Base-by-base conservation (phyloP, 176 grass and related monocot species). In the Triticum turgidum region DNA sequence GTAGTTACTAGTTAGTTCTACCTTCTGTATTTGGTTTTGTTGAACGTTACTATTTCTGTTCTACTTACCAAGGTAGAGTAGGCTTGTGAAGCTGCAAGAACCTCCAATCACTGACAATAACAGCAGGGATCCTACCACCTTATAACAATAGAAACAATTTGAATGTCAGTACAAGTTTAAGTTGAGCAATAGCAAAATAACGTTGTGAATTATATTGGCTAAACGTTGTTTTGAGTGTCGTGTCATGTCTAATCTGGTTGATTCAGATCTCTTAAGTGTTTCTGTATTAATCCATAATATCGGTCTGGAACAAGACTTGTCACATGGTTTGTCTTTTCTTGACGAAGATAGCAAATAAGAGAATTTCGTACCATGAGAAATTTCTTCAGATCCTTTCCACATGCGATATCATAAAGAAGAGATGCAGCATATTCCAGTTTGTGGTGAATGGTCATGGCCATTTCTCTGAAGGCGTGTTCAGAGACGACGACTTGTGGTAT, bases 361-460 rank as follows among this genome's bases (percentile, higher is more conserved):
- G 15, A n/a, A 76, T 80, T 91, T 34, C 17, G 21, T 96, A 99
- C 97, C 88, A 88, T 15, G 61, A 93, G 90, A 67, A 99, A 96
- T 76, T 90, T 85, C 86, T 87, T 92, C 71, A 99, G 90, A 76
- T 99, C 94, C 65, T 91, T 99, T 58, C 97, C 97, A 75, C 88
- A 87, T 2, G 92, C 94, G 80, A 96, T 92, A 64, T 98, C 85
- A 41, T 91, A 81, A 81, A 98, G 88, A 78, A 30, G 13, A 62
- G 76, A 49, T 13, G 33, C 22, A 20, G 27, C 63, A 5, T 76
- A 11, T 65, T 63, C 52, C 66, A 96, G 24, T 92, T 73, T 99
- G 85, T 76, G 73, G 74, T 89, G 94, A 52, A 99, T 77, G 59
- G 37, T 64, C 81, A 82, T 56, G 88, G 94, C 87, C 34, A 71